These are phyloP conservation scores for Cercospora janseana DNA, from an alignment of 2,329 filamentous ascomycete genomes.

Conservation along the genomic window DNA sequence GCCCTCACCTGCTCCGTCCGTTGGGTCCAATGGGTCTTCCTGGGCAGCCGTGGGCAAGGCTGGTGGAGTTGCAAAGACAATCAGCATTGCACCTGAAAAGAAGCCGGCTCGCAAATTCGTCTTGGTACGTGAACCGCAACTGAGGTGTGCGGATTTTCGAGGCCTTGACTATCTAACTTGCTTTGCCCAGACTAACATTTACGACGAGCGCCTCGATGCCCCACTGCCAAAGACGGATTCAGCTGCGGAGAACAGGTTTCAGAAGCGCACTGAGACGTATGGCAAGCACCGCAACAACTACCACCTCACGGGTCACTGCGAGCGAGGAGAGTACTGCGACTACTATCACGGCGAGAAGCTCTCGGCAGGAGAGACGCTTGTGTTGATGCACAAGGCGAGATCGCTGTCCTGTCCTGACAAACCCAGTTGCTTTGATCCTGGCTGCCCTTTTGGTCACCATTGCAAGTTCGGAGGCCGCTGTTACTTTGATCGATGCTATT, in stretches of 20 bases:
- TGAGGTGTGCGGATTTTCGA: no score
- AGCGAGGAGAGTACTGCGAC: constrained; percentile 42
- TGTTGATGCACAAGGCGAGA: constrained; percentile 46
- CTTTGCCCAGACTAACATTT: constrained; percentile 35
- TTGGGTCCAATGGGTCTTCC: constrained; percentile 21
- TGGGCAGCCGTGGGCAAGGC: constrained; percentile 47
- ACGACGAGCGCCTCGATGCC: constrained; percentile 45
- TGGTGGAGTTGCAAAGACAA: constrained; percentile 36
- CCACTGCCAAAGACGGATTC: constrained; percentile 37
- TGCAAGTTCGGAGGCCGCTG: constrained; percentile 41
- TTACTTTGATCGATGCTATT: constrained; percentile 42
- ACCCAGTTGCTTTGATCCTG: constrained; percentile 18
- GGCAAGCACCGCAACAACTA: constrained; percentile 42
- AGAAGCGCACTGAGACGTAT: constrained; percentile 31
- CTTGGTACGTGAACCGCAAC: constrained; percentile 29
- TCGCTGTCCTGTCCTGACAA: constrained; percentile 40
- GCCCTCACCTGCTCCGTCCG: constrained; percentile 27
- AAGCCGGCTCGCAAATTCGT: constrained; percentile 37
- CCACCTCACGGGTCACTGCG: constrained; percentile 41
- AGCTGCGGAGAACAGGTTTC: constrained; percentile 32
- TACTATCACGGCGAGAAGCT: constrained; percentile 46
- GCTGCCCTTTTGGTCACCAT: constrained; percentile 45
- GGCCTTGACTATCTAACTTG: background rate
- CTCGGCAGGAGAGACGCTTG: constrained; percentile 39
- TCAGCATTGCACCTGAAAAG: constrained; percentile 41